Conservation (phyloP, 495 filamentous ascomycete species). For the Niebla homalea region DNA sequence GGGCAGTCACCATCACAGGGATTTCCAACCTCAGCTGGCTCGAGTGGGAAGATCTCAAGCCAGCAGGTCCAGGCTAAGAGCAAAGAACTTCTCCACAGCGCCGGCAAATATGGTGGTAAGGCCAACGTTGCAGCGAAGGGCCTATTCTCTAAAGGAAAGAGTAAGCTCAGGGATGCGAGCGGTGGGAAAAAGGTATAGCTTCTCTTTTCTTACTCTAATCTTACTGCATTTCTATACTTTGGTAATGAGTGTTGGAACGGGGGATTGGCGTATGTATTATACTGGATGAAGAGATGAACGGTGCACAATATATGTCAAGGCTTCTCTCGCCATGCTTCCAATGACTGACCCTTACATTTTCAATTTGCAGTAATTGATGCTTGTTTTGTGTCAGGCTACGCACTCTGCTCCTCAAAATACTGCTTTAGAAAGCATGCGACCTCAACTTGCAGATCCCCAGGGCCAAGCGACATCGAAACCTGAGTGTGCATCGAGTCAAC, state of each 20-base stretch:
- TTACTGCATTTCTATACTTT: slow-evolving; percentile 7
- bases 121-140: slow-evolving; percentile 71
- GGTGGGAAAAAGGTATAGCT: slow-evolving; percentile 62
- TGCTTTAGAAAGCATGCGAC: slow-evolving; percentile 14
- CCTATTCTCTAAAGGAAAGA: slow-evolving; percentile 74
- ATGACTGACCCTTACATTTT: slow-evolving; percentile 6
- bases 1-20: slow-evolving; percentile 16
- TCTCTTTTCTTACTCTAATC: slow-evolving; percentile 11
- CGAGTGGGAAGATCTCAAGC: slow-evolving; percentile 20
- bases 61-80: slow-evolving; percentile 56
- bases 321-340: background rate
- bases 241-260: slow-evolving; percentile 26
- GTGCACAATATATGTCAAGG: background rate
- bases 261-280: slow-evolving; percentile 7
- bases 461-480: background rate
- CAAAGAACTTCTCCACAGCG: slow-evolving; percentile 73
- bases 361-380: slow-evolving; percentile 19
- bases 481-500: background rate
- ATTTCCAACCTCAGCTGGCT: slow-evolving; percentile 14
- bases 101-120: slow-evolving; percentile 57
- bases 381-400: slow-evolving; percentile 18
- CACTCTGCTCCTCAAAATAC: background rate
- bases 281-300: background rate
- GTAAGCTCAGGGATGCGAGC: slow-evolving; percentile 54
- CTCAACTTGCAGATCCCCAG: slow-evolving; percentile 3